These are phyloP conservation scores for Pichia sp. DNA, from an alignment of 1,139 yeast genomes.

Conservation along the genomic window DNA sequence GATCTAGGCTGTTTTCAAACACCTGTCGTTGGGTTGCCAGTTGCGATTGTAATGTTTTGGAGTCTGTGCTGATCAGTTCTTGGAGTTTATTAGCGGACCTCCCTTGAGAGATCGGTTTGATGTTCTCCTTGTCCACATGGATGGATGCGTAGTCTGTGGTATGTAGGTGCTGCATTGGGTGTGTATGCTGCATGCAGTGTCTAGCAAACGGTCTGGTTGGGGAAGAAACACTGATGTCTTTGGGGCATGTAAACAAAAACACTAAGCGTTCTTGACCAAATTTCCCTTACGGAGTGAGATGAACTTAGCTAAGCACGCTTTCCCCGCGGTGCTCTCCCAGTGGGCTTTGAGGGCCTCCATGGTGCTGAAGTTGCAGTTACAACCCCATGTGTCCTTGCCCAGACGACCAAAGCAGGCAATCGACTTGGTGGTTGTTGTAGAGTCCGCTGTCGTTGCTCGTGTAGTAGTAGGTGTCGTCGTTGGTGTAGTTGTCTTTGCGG, in stretches of 20 bases:
- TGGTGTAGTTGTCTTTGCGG: too few species aligned
- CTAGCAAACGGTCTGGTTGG: background rate
- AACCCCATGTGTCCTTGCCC: conserved; percentile 4
- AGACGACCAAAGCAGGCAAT: conserved; percentile 7
- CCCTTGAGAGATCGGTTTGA: conserved; percentile 68
- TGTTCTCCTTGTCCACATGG: conserved; percentile 79
- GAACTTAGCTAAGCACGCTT: conserved; percentile 3
- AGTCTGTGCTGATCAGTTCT: conserved; percentile 39
- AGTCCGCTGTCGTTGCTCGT: too few species aligned
- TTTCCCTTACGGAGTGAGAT: conserved; percentile 5
- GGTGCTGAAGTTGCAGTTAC: background rate
- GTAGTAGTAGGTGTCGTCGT: too few species aligned
- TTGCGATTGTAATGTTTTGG: conserved; percentile 32
- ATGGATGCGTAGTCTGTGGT: conserved; percentile 47
- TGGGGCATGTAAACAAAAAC: background rate
- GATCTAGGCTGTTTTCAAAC: conserved; percentile 27
- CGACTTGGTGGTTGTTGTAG: background rate
- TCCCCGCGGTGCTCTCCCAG: conserved; percentile 7
- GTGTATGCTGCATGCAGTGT: background rate
- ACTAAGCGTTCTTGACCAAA: too few species aligned
- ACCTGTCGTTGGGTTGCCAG: conserved; percentile 38
- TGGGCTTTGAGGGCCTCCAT: conserved; percentile 8
- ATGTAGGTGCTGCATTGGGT: background rate
- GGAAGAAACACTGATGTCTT: background rate
- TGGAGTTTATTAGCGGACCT: conserved; percentile 64